Evolutionary conservation across 2,329 filamentous ascomycete genomes (phyloP), one percentile per base, ranked within the genome.

Genomic region (Penicillium sp.): DNA sequence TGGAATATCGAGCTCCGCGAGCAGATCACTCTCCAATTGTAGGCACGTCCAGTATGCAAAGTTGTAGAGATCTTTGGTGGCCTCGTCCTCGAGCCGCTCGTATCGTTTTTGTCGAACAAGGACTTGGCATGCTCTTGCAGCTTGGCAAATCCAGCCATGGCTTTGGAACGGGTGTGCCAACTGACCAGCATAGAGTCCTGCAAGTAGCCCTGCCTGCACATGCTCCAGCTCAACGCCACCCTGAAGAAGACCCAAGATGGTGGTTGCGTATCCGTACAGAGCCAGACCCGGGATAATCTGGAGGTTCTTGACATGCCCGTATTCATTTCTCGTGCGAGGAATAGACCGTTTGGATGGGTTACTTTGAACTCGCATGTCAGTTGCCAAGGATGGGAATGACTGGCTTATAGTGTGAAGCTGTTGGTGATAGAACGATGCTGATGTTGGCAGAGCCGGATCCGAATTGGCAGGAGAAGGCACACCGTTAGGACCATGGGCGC

Each of bases 21-120:
- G 78, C 37, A 97, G 88, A 66, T 97, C 91, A 67, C 89, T 95
- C 69, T 97, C 91, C 9, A 97, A 76, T 62, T 97, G 91, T 52
- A 96, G 73, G 64, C 88, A 95, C 6, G 90, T 93, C 91, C 91
- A 97, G 60, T 90, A 96, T 0, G 88, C 85, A 57, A 94, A 78
- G 11, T 85, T 75, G 28, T 85, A 75, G 46, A 85, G 75, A 61
- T 89, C 87, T 58, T 84, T 65, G 3, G 55, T 34, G 5, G 55
- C 50, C 1, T 61, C 59, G 11, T 66, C 61, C 23, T 51, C 46
- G 47, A 70, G 56, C 32, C 54, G 44, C 18, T 61, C 55, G 46
- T 69, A 70, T 10, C 69, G 69, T 46, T 63, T 64, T 57, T 67
- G 81, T 69, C 89, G 80, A 53, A 95, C 79, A 24, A 95, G 81